Conservation (phyloP, 2,329 filamentous ascomycete species). For the Verticillium longisporum region DNA sequence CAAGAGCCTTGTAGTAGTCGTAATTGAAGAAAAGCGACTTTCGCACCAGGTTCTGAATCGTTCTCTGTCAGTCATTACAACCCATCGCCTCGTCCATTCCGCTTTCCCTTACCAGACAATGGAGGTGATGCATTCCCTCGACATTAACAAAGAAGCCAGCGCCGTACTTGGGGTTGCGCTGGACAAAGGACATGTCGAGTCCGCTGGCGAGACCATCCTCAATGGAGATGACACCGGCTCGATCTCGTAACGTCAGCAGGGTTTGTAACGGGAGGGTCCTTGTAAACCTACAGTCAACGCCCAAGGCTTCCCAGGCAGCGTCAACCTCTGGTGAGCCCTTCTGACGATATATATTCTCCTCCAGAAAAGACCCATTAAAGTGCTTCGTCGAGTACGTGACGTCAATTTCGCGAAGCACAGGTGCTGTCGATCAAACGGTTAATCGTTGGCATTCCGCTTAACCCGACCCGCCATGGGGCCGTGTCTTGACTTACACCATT, state of each 20-base stretch:
- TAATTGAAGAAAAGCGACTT: conserved; percentile 54
- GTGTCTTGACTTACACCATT: conserved; percentile 26
- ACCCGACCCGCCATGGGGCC: background rate
- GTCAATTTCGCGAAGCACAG: conserved; percentile 24
- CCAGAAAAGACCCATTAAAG: conserved; percentile 52
- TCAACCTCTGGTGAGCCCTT: conserved; percentile 46
- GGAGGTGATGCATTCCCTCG: conserved; percentile 48
- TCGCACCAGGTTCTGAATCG: conserved; percentile 45
- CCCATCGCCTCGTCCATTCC: background rate
- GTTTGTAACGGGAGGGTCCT: background rate
- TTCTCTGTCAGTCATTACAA: too few relatives aligned
- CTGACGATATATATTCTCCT: conserved; percentile 46
- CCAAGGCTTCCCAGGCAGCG: conserved; percentile 42
- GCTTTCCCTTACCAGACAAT: conserved; percentile 41
- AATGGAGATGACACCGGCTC: conserved; percentile 39
- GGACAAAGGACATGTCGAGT: conserved; percentile 46
- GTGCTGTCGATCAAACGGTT: conserved; percentile 15
- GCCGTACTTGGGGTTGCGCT: conserved; percentile 46
- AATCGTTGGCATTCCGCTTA: background rate
- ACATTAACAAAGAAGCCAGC: conserved; percentile 53
- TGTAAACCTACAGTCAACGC: conserved; percentile 34
- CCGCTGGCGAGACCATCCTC: conserved; percentile 43
- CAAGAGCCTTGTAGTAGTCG: conserved; percentile 44
- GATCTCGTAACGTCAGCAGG: conserved; percentile 23
- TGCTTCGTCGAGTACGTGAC: conserved; percentile 22